phyloP scores from a whole-genome alignment of 805 yeast species.

The Cyberlindnera veronae region DNA sequence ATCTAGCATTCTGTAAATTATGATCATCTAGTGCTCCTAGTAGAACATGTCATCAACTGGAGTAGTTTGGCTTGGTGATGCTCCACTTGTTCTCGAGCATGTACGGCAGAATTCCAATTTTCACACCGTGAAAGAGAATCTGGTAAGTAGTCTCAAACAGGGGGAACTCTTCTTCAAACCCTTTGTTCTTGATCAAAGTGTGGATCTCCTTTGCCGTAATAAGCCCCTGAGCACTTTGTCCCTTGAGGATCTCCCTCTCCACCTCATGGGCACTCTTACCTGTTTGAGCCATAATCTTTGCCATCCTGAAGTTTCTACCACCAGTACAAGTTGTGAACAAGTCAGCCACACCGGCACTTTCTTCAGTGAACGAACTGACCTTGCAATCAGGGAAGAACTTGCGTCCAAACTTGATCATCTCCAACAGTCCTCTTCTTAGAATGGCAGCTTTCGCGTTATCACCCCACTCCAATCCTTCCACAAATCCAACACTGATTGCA shows the following conservation, averaged over 20 bases:
- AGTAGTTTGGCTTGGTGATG: constrained; percentile 20
- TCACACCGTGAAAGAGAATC: constrained; percentile 57
- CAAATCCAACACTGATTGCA: constrained; percentile 93
- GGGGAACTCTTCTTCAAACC: constrained; percentile 52
- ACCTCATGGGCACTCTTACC: constrained; percentile 71
- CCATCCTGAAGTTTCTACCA: constrained; percentile 92
- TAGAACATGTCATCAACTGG: constrained; percentile 5
- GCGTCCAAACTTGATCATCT: constrained; percentile 79
- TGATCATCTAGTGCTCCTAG: neutral
- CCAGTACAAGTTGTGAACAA: constrained; percentile 94
- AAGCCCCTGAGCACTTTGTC: constrained; percentile 94
- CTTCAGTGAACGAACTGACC: constrained; percentile 83
- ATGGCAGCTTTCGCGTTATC: constrained; percentile 96
- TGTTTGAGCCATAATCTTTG: constrained; percentile 73
- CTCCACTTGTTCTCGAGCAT: constrained; percentile 41
- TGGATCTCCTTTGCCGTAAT: constrained; percentile 86
- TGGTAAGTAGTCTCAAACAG: constrained; percentile 38
- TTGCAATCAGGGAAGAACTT: constrained; percentile 70
- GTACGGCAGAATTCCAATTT: constrained; percentile 57
- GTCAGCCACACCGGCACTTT: constrained; percentile 96
- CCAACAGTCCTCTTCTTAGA: constrained; percentile 89
- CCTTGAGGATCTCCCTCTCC: constrained; percentile 80
- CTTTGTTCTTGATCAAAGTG: constrained; percentile 45
- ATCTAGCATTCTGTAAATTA: neutral
- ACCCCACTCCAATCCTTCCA: constrained; percentile 97